Evolutionary conservation across 306 rosid genomes (phyloP), one percentile per base, ranked within the genome.

Genomic region (Herpetospermum pedunculosum): DNA sequence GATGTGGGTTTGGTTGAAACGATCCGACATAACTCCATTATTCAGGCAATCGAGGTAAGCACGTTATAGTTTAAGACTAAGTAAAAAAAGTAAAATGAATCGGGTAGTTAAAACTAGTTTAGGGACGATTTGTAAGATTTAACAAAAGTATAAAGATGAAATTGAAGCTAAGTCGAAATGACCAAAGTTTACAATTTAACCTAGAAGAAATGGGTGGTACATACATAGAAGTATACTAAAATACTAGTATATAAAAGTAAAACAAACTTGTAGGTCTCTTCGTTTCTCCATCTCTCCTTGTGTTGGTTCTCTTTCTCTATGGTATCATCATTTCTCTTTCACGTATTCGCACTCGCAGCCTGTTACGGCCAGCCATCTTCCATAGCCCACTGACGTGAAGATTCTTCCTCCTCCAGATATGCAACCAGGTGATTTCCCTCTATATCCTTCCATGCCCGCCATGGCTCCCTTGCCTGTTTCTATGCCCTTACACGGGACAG

Each of bases 401-500:
- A 67, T 26, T 44, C 38, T 8, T 44, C 73, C n/a, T 44, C 38
- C 15, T 44, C 73, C n/a, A 3, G 44, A 21, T 44, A 90, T 90
- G 96, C 86, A 88, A 58, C 92, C 85, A 78, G 84, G 83, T 58
- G 88, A 88, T 77, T 53, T 81, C 70, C 96, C 94, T 48, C 29
- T 80, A 76, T 81, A 82, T 78, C 85, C 93, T 46, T 68, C 82
- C 74, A 80, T 81, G 72, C 86, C 87, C 32, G 12, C 73, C 72
- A 82, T 80, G 82, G 55, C 80, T 63, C 81, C 29, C 8, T 23
- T 72, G 6, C 12, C 54, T 58, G 58, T 47, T 0, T 70, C 77
- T 0, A 34, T 78, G 67, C 88, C 83, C 0, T 69, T 76, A 3
- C 87, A 75, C 53, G 29, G 76, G 0, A 74, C 87, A 14, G 49